These are phyloP conservation scores for Paramecium sonneborni DNA, from an alignment of 73 alveolate genomes.

Conservation along the genomic window DNA sequence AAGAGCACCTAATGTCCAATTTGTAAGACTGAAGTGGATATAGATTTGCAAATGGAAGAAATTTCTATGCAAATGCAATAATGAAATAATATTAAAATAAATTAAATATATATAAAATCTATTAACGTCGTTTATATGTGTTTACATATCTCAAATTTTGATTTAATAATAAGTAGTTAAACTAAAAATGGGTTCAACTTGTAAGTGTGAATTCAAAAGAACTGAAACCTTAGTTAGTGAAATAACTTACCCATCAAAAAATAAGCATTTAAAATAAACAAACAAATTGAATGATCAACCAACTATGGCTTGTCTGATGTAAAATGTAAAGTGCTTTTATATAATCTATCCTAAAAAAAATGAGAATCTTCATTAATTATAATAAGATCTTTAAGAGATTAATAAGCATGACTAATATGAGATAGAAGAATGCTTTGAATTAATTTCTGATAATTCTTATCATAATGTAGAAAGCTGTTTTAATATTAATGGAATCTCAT, in stretches of 20 bases:
- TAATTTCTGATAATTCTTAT: background rate
- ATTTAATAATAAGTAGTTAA: background rate
- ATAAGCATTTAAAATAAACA: background rate
- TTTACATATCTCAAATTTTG: background rate
- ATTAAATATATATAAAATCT: background rate
- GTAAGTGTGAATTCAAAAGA: background rate
- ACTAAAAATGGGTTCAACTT: background rate
- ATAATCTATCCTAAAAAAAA: background rate
- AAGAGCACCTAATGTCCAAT: slow-evolving; percentile 57
- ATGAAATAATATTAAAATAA: background rate
- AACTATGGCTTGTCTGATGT: background rate
- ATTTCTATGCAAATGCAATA: background rate
- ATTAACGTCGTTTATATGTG: background rate
- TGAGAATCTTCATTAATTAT: background rate
- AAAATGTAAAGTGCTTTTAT: background rate
- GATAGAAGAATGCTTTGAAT: background rate
- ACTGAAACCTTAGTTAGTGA: background rate
- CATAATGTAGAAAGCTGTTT: background rate
- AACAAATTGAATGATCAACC: background rate
- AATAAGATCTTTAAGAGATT: background rate
- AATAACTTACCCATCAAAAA: background rate
- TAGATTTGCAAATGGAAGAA: background rate
- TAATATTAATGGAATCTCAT: background rate
- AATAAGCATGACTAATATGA: background rate
- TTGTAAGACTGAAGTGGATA: slow-evolving; percentile 52